These are phyloP conservation scores for Dentipellis fragilis DNA, from an alignment of 768 basidiomycete species.

Conservation along the genomic window DNA sequence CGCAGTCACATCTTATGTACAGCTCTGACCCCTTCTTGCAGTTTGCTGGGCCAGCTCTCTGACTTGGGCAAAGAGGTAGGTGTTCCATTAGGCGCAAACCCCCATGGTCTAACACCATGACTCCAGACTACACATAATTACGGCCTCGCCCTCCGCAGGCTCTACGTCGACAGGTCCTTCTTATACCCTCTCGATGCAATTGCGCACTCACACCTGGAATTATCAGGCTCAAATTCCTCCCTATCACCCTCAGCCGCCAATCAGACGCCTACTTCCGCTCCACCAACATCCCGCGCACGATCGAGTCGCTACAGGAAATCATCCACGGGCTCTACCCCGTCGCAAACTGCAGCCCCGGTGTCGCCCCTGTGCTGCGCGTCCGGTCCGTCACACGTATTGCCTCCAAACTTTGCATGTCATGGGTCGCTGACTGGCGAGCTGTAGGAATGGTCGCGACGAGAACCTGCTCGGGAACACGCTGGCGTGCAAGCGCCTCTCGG, in stretches of 20 bases:
- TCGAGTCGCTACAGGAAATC: constrained; percentile 65
- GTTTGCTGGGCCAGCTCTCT: constrained; percentile 64
- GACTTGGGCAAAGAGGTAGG: constrained; percentile 59
- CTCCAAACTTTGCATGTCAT: not conserved
- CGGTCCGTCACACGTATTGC: constrained; percentile 31
- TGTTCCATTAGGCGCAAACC: not conserved
- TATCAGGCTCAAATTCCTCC: constrained; percentile 54
- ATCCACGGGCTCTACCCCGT: constrained; percentile 65
- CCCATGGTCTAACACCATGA: not conserved
- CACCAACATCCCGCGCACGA: constrained; percentile 71
- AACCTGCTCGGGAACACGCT: constrained; percentile 60
- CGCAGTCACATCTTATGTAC: not conserved
- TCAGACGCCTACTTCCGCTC: constrained; percentile 56
- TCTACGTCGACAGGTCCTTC: constrained; percentile 58
- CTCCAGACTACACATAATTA: constrained; percentile 55
- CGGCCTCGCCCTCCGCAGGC: constrained; percentile 44
- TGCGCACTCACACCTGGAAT: not conserved
- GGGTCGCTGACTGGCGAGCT: not conserved
- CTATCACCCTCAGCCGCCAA: constrained; percentile 35
- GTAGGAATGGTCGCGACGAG: constrained; percentile 60
- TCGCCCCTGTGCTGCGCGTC: constrained; percentile 41
- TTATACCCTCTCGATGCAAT: not conserved
- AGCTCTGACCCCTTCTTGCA: constrained; percentile 15
- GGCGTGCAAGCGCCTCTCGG: constrained; percentile 57
- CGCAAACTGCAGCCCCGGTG: constrained; percentile 32